Evolutionary conservation across 495 filamentous ascomycete genomes (phyloP).

Genomic region (Pyrenula massariospora): DNA sequence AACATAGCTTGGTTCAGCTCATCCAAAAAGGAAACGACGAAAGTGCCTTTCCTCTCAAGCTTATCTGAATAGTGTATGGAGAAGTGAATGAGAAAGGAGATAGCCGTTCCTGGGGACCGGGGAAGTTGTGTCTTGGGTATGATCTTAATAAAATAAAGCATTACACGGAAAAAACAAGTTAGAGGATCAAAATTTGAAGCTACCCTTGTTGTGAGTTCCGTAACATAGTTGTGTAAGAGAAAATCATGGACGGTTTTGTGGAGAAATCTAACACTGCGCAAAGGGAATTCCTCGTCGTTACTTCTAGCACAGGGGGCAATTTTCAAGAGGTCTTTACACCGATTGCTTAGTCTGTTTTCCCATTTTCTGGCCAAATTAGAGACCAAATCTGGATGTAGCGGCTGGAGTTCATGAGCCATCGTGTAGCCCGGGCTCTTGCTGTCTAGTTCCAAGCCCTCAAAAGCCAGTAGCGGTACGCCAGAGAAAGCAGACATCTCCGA

Average conservation of each 20-base stretch:
- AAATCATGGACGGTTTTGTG: not conserved
- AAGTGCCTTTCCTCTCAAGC: too few relatives aligned
- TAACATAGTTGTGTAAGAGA: not conserved
- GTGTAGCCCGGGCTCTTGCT: not conserved
- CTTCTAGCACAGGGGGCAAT: not conserved
- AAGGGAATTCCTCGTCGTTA: not conserved
- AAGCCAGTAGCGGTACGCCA: not conserved
- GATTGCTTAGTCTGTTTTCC: conserved; percentile 1
- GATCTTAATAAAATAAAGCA: too few relatives aligned
- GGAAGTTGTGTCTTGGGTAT: too few relatives aligned
- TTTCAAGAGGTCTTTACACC: conserved; percentile 4
- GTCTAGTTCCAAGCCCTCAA: not conserved
- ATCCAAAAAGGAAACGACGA: too few relatives aligned
- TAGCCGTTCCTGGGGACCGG: too few relatives aligned
- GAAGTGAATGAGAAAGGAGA: too few relatives aligned
- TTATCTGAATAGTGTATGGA: too few relatives aligned
- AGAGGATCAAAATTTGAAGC: not conserved
- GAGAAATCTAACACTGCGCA: not conserved
- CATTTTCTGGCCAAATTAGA: not conserved
- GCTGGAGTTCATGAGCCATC: not conserved
- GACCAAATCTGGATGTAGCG: not conserved
- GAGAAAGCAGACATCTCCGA: not conserved
- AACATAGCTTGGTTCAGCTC: too few relatives aligned
- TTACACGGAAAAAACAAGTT: not conserved
- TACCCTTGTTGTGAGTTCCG: not conserved